A percentile compares a stretch with the other conserved stretches of the same genome.
phyloP scores from a whole-genome alignment of 2,329 filamentous ascomycete species.

The Penicillium brevicompactum region DNA sequence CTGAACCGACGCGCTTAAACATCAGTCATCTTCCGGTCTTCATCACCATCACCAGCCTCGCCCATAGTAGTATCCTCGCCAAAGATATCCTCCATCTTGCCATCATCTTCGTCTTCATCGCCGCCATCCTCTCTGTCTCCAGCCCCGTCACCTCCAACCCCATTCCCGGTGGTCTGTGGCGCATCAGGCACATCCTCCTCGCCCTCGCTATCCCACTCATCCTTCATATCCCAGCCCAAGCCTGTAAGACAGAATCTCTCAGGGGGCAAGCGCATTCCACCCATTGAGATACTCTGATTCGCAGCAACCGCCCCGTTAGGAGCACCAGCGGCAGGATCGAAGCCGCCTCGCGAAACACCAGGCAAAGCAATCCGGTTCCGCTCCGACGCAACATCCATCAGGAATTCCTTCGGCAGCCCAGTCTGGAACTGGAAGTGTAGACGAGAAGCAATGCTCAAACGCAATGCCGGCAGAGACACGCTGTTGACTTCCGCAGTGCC shows the following conservation, averaged over 20 bases:
- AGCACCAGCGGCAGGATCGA: slow-evolving; percentile 27
- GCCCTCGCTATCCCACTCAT: slow-evolving; percentile 60
- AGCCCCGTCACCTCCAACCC: slow-evolving; percentile 35
- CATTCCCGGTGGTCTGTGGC: slow-evolving; percentile 23
- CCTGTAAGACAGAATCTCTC: slow-evolving; percentile 65
- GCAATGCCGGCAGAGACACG: slow-evolving; percentile 59
- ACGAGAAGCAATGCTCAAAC: slow-evolving; percentile 62
- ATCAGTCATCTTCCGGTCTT: slow-evolving; percentile 48
- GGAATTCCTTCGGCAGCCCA: slow-evolving; percentile 62
- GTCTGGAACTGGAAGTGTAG: slow-evolving; percentile 63
- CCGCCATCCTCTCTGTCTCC: slow-evolving; percentile 36
- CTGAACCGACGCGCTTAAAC: slow-evolving; percentile 26
- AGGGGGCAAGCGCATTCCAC: slow-evolving; percentile 61
- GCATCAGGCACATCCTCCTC: slow-evolving; percentile 44
- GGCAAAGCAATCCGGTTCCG: slow-evolving; percentile 57
- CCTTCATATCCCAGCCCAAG: slow-evolving; percentile 57
- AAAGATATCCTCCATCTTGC: slow-evolving; percentile 52
- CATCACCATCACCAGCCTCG: slow-evolving; percentile 39
- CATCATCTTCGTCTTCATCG: slow-evolving; percentile 48
- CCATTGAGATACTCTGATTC: slow-evolving; percentile 43
- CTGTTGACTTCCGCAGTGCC: slow-evolving; percentile 50
- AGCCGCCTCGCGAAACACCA: slow-evolving; percentile 55
- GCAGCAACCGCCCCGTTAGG: slow-evolving; percentile 25
- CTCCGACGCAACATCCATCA: slow-evolving; percentile 60
- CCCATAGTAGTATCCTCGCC: slow-evolving; percentile 45